A percentile compares a stretch with the other conserved stretches of the same genome.
These are phyloP conservation scores for Trichoderma erinaceum DNA, from an alignment of 495 filamentous ascomycete genomes.

Conservation along the genomic window DNA sequence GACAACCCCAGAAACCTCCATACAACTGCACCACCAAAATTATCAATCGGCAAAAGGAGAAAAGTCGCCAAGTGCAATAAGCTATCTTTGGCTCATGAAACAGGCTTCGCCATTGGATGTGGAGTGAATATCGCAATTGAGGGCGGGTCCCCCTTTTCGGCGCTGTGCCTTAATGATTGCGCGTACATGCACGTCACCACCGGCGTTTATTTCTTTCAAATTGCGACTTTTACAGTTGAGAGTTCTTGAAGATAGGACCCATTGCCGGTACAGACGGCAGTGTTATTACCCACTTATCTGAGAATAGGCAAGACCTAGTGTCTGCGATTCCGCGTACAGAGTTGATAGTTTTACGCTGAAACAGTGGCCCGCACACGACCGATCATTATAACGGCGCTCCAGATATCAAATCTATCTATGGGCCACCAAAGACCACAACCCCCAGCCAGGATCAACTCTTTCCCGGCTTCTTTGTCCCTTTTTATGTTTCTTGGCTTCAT, in stretches of 20 bases:
- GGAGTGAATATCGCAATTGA: constrained; percentile 6
- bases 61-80: not conserved
- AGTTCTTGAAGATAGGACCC: not conserved
- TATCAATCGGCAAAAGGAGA: not conserved
- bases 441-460: not conserved
- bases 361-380: not conserved
- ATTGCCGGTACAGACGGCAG: not conserved
- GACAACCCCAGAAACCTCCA: too few species aligned
- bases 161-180: not conserved
- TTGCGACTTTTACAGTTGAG: not conserved
- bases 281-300: not conserved
- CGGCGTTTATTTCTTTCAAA: not conserved
- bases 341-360: too few species aligned
- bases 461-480: not conserved
- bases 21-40: too few species aligned
- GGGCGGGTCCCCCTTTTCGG: not conserved
- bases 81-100: not conserved
- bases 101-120: constrained; percentile 1
- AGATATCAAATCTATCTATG: not conserved
- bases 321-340: too few species aligned
- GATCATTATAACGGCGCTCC: not conserved
- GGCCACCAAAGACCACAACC: not conserved
- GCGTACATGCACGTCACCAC: constrained; percentile 14
- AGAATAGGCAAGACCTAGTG: too few species aligned
- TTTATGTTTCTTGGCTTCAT: not conserved